phyloP scores from a whole-genome alignment of 148 eudicot genomes.

The Dianthus caryophyllus region DNA sequence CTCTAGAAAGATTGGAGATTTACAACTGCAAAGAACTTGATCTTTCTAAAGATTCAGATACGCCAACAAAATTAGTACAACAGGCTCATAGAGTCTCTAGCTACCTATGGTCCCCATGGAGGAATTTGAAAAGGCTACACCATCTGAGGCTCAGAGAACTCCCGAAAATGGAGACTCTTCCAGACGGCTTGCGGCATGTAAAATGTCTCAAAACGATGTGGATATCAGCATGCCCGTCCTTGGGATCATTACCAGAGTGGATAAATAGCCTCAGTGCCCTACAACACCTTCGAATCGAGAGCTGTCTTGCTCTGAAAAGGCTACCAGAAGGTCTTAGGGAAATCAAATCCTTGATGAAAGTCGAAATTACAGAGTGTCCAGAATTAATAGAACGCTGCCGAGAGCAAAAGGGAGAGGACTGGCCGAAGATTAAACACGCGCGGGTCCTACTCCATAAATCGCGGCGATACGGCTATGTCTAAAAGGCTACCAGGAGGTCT shows the following conservation, averaged over 20 bases:
- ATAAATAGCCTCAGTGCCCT: constrained; percentile 14
- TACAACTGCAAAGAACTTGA: constrained; percentile 26
- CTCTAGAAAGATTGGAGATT: constrained; percentile 18
- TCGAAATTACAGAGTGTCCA: constrained; percentile 24
- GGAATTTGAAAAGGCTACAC: constrained; percentile 4
- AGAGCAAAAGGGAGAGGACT: constrained; percentile 22
- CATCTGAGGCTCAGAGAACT: constrained; percentile 16
- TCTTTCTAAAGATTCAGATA: constrained; percentile 5
- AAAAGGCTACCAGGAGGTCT: too few species aligned
- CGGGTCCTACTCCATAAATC: constrained; percentile 27
- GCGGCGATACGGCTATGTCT: constrained; percentile 22
- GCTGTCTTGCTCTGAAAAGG: constrained; percentile 16
- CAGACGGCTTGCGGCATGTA: constrained; percentile 18
- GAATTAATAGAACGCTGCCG: constrained; percentile 27
- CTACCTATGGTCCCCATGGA: constrained; percentile 11
- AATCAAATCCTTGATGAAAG: constrained; percentile 21
- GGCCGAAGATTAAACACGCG: constrained; percentile 24
- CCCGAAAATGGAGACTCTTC: constrained; percentile 18
- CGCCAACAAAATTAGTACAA: neutral
- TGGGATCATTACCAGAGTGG: constrained; percentile 24
- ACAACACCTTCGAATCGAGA: constrained; percentile 26
- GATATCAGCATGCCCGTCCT: constrained; percentile 18
- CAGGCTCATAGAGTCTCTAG: neutral
- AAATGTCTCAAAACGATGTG: constrained; percentile 19
- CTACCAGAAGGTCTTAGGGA: constrained; percentile 22